These are phyloP conservation scores for Allantophomopsis lycopodina DNA, from an alignment of 2,329 filamentous ascomycete species.

Conservation along the genomic window DNA sequence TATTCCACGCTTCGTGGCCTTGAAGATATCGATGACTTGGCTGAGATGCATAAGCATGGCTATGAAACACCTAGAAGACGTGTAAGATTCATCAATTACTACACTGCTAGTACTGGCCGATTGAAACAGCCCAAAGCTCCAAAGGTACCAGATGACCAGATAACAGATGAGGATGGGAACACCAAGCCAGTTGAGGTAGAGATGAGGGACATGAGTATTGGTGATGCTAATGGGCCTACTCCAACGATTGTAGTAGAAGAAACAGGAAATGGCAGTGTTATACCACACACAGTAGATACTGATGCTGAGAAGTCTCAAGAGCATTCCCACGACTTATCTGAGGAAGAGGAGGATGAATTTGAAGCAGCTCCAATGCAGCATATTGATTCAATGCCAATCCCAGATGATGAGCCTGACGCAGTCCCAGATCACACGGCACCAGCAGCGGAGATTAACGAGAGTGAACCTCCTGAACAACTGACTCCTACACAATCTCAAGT, in stretches of 20 bases:
- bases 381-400: slow-evolving; percentile 25
- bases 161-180: slow-evolving; percentile 6
- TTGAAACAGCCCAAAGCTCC: slow-evolving; percentile 33
- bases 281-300: slow-evolving; percentile 14
- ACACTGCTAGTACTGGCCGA: slow-evolving; percentile 69
- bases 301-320: slow-evolving; percentile 13
- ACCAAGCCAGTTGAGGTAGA: slow-evolving; percentile 7
- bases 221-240: slow-evolving; percentile 4
- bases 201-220: slow-evolving; percentile 10
- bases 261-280: slow-evolving; percentile 21
- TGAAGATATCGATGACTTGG: slow-evolving; percentile 53
- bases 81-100: slow-evolving; percentile 80
- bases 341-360: neutral
- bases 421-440: neutral
- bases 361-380: slow-evolving; percentile 17
- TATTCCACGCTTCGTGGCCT: slow-evolving; percentile 58
- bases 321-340: slow-evolving; percentile 8
- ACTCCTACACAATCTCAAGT: slow-evolving; percentile 1
- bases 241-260: slow-evolving; percentile 29
- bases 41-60: slow-evolving; percentile 8
- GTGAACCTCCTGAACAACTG: slow-evolving; percentile 2
- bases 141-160: slow-evolving; percentile 6
- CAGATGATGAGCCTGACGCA: slow-evolving; percentile 11
- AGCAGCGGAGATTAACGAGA: slow-evolving; percentile 1
- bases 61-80: slow-evolving; percentile 25